These are phyloP conservation scores for Neurospora hispaniola DNA, from an alignment of 495 filamentous ascomycete genomes.

Conservation along the genomic window DNA sequence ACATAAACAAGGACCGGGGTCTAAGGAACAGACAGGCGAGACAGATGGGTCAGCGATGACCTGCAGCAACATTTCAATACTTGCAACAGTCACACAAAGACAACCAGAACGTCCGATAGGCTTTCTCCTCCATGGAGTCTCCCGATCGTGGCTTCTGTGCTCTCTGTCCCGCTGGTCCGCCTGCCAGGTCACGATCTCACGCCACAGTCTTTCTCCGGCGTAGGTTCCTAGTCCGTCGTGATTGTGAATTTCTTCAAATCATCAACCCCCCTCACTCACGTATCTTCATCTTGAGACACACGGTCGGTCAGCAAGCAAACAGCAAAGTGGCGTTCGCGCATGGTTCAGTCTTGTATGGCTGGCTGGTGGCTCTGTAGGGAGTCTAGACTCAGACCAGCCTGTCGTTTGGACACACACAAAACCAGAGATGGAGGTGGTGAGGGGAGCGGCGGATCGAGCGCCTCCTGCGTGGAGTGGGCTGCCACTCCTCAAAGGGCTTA, in stretches of 20 bases:
- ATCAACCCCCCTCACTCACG: neutral
- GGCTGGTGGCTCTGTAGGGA: neutral
- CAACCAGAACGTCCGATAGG: neutral
- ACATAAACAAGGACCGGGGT: neutral
- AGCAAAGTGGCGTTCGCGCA: neutral
- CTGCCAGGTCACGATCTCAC: neutral
- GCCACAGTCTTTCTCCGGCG: neutral
- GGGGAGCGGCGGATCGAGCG: neutral
- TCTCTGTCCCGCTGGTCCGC: neutral
- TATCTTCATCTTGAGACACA: neutral
- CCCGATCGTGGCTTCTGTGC: slow-evolving; percentile 3
- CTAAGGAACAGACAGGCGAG: neutral
- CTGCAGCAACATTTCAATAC: neutral
- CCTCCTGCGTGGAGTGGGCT: neutral
- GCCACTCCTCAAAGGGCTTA: neutral
- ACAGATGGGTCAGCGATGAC: neutral
- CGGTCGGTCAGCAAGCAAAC: neutral
- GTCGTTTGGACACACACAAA: neutral
- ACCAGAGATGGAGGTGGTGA: neutral
- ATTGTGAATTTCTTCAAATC: neutral
- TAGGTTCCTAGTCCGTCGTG: neutral
- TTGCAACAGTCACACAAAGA: neutral
- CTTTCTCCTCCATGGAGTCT: slow-evolving; percentile 2
- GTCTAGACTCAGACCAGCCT: neutral
- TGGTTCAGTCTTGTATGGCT: neutral